These are phyloP conservation scores for Calocybe indica DNA, from an alignment of 768 basidiomycete species.

Conservation along the genomic window DNA sequence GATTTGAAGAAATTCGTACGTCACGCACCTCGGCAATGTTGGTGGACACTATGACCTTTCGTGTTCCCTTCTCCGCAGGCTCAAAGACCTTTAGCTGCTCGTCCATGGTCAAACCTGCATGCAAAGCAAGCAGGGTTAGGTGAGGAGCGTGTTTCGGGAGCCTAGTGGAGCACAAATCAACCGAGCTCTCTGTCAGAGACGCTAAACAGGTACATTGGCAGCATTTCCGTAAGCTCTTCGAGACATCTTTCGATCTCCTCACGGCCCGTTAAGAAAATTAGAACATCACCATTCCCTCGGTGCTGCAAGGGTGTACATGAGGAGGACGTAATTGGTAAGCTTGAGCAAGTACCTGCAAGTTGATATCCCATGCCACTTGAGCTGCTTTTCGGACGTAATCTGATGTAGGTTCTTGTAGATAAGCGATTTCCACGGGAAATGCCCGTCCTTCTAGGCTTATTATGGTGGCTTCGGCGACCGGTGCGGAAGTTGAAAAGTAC, in stretches of 20 bases:
- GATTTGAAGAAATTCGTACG: neutral
- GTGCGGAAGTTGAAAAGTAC: slow-evolving; percentile 71
- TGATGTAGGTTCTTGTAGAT: slow-evolving; percentile 66
- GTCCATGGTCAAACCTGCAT: slow-evolving; percentile 83
- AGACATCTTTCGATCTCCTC: slow-evolving; percentile 94
- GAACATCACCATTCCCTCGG: slow-evolving; percentile 83
- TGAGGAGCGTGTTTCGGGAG: slow-evolving; percentile 49
- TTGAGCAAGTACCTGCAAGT: slow-evolving; percentile 52
- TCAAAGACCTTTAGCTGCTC: slow-evolving; percentile 88
- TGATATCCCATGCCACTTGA: slow-evolving; percentile 78
- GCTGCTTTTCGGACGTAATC: slow-evolving; percentile 85
- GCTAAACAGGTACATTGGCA: slow-evolving; percentile 49
- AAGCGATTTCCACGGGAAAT: slow-evolving; percentile 93
- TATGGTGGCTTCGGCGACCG: slow-evolving; percentile 70
- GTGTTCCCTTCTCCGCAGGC: slow-evolving; percentile 60
- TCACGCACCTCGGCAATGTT: slow-evolving; percentile 85
- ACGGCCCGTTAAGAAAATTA: slow-evolving; percentile 91
- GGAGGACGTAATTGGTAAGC: neutral
- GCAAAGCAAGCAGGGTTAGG: slow-evolving; percentile 68
- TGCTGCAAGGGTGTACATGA: slow-evolving; percentile 21
- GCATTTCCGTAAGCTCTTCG: slow-evolving; percentile 71
- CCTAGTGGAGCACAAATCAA: slow-evolving; percentile 19
- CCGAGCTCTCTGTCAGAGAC: neutral
- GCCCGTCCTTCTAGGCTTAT: slow-evolving; percentile 90
- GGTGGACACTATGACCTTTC: slow-evolving; percentile 90